Percentiles rank a stretch among this genome's conserved stretches.
phyloP scores from a whole-genome alignment of 2,329 filamentous ascomycete species.

The Paracamarosporium sp. region DNA sequence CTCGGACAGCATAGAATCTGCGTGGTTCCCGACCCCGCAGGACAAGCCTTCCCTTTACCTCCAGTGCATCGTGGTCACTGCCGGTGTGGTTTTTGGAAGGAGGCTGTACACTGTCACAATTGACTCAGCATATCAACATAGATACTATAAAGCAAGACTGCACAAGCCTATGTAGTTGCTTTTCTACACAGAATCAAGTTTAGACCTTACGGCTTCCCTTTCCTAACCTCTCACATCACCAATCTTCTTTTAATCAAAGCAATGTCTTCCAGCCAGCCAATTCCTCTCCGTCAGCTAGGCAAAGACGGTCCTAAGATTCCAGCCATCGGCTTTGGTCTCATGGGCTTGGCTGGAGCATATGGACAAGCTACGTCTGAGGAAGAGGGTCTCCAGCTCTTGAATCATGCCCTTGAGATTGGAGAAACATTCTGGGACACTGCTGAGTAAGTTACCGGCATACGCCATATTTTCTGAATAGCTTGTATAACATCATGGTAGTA shows the following conservation, averaged over 20 bases:
- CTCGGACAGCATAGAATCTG: too few species aligned
- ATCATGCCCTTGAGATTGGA: slow-evolving; percentile 59
- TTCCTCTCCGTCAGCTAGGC: slow-evolving; percentile 57
- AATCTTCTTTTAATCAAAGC: background rate
- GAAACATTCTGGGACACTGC: slow-evolving; percentile 38
- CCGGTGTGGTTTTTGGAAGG: too few species aligned
- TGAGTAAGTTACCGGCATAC: background rate
- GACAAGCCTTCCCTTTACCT: too few species aligned
- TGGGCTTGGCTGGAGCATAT: slow-evolving; percentile 59
- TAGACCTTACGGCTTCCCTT: background rate
- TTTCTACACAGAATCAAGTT: background rate
- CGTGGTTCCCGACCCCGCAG: too few species aligned
- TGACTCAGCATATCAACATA: too few species aligned
- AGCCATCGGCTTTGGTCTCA: slow-evolving; percentile 60
- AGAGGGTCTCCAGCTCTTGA: slow-evolving; percentile 60
- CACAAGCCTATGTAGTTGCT: background rate
- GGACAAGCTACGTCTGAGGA: slow-evolving; percentile 56
- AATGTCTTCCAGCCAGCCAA: background rate
- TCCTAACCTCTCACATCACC: background rate
- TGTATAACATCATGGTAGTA: background rate
- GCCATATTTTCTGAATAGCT: background rate
- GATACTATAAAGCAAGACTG: background rate
- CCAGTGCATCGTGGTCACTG: too few species aligned
- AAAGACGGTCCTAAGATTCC: slow-evolving; percentile 60
- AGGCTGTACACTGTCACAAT: too few species aligned